Evolutionary conservation across 129 eudicot species (phyloP).

Genomic region (Artemisia tridentata): DNA sequence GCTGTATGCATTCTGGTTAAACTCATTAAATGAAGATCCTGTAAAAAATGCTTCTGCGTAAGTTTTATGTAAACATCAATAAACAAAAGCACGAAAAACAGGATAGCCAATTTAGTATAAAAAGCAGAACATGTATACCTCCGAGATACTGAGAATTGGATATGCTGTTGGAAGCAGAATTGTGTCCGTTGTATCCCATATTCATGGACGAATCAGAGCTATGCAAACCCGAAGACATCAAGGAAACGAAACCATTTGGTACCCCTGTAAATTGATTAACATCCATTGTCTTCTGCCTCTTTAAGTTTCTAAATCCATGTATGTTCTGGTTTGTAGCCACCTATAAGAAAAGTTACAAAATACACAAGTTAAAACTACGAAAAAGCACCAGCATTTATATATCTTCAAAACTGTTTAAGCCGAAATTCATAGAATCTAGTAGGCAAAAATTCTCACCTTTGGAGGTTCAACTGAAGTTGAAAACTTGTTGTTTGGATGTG

Average conservation of each 20-base stretch:
- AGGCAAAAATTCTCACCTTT: constrained; percentile 4
- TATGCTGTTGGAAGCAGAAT: background rate
- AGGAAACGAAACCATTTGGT: background rate
- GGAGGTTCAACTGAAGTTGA: background rate
- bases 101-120: background rate
- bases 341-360: background rate
- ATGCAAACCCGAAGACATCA: constrained; percentile 16
- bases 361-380: background rate
- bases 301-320: constrained; percentile 19
- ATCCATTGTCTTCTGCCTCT: constrained; percentile 17
- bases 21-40: constrained; percentile 28
- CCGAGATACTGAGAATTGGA: constrained; percentile 10
- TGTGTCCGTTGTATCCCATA: constrained; percentile 6
- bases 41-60: constrained; percentile 3
- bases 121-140: constrained; percentile 19
- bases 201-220: constrained; percentile 16
- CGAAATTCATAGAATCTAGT: constrained; percentile 1
- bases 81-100: constrained; percentile 1
- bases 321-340: background rate
- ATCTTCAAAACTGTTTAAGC: background rate
- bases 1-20: constrained; percentile 14
- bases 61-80: too few relatives aligned
- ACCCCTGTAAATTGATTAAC: constrained; percentile 3
- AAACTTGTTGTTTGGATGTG: background rate
- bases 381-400: background rate